Evolutionary conservation across 148 eudicot species (phyloP).

Genomic region (Cornus suecica): DNA sequence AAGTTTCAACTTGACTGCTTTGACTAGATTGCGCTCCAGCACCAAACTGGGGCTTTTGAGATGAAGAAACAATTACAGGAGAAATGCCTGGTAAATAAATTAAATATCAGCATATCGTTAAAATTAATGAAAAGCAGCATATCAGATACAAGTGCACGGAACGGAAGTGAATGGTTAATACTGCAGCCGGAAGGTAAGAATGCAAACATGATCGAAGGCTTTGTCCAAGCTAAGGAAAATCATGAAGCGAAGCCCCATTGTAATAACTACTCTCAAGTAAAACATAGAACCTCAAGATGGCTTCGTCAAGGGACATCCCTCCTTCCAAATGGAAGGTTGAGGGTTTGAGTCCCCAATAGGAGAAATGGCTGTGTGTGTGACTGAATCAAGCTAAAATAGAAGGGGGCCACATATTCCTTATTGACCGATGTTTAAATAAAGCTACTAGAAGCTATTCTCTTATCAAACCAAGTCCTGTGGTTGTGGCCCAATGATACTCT

Average conservation of each 20-base stretch:
- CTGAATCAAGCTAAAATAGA: too few species aligned
- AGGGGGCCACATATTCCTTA: too few species aligned
- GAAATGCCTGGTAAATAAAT: conserved; percentile 27
- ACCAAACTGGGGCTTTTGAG: conserved; percentile 28
- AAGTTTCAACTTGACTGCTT: conserved; percentile 42
- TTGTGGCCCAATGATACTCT: too few species aligned
- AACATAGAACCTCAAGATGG: neutral
- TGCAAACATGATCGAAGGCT: neutral
- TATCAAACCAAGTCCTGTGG: too few species aligned
- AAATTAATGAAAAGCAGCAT: neutral
- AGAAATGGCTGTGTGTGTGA: neutral
- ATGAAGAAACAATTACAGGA: conserved; percentile 12
- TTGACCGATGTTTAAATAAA: too few species aligned
- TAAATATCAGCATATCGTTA: conserved; percentile 9
- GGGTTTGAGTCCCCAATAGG: neutral
- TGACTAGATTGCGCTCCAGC: conserved; percentile 31
- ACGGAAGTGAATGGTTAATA: neutral
- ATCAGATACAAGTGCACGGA: neutral
- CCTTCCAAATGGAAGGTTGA: neutral
- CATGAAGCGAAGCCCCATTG: too few species aligned
- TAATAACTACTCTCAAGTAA: too few species aligned
- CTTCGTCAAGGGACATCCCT: neutral
- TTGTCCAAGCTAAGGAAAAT: too few species aligned
- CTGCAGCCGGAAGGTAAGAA: conserved; percentile 4
- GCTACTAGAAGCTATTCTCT: too few species aligned